Percentiles rank a stretch among this genome's conserved stretches.
Evolutionary conservation across 495 filamentous ascomycete species (phyloP).

Genomic region (Daldinia vernicosa): DNA sequence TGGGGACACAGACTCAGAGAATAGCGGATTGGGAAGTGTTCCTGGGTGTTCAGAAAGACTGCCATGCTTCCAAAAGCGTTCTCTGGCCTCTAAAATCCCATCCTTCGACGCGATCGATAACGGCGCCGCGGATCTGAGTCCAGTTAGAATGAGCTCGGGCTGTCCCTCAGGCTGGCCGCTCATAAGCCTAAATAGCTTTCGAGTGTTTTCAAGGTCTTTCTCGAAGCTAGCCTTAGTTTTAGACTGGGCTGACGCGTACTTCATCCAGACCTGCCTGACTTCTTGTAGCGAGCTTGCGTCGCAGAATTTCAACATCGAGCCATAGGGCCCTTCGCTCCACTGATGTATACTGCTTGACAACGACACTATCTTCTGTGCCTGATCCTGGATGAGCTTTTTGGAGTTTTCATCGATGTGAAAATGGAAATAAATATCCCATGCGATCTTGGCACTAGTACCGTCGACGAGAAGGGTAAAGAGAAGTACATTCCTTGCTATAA

Average conservation of each 20-base stretch:
- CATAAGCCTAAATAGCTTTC: background rate
- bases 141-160: background rate
- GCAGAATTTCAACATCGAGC: constrained; percentile 41
- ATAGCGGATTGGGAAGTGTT: constrained; percentile 34
- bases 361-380: constrained; percentile 32
- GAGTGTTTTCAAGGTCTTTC: constrained; percentile 13
- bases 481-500: constrained; percentile 45
- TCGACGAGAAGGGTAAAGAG: constrained; percentile 45
- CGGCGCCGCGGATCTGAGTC: constrained; percentile 22
- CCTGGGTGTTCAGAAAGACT: constrained; percentile 2
- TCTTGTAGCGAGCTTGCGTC: constrained; percentile 35
- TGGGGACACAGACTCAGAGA: constrained; percentile 23
- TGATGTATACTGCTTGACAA: constrained; percentile 31
- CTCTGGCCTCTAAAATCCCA: background rate
- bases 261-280: constrained; percentile 39
- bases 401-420: constrained; percentile 26
- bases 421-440: constrained; percentile 46
- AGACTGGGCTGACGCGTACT: constrained; percentile 24
- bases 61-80: constrained; percentile 26
- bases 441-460: constrained; percentile 9
- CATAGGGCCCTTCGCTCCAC: constrained; percentile 42
- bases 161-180: background rate
- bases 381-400: constrained; percentile 31
- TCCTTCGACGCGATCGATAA: background rate
- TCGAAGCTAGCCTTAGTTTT: constrained; percentile 14